Base-by-base conservation (phyloP, 371 early-diverging fungal species). In the Mucor piriformis region DNA sequence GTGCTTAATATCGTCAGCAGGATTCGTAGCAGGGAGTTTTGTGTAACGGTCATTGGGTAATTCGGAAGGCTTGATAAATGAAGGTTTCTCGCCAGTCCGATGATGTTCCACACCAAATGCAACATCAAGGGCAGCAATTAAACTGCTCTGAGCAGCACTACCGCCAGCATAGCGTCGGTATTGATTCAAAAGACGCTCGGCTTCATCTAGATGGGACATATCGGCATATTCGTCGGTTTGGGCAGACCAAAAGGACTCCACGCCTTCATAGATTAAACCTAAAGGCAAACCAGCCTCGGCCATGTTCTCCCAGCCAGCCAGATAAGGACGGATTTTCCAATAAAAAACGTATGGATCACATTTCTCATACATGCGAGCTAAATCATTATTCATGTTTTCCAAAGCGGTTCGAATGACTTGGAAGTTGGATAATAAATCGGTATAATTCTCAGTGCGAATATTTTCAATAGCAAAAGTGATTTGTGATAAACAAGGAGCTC, bases 311-410 rank as follows among this genome's bases (percentile, higher is more conserved):
- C 96, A 96, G 3, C 98, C 99, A 6, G 93, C 92, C 60, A 95
- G 70, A 74, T 92, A 98, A 29, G 89, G 89, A 33, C 98, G 86
- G 56, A 95, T 90, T 65, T 95, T 91, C 89, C 93, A 88, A 77
- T 93, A 97, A 75, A 98, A 98, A 52, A 97, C 88, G 63, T 95
- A 91, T 1, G 98, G 96, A 66, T 96, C 97, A 70, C 93, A 92
- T 53, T 88, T 87, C 67, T 97, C 97, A 70, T 88, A 92, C 96
- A 98, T 97, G 48, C 91, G 83, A 51, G 78, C 76, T 20, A 98
- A 69, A 21, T 87, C 76, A 3, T 47, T 61, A 49, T 83, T 90
- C 65, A 95, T 82, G 5, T 82, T 76, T 18, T 67, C 72, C 21
- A 94, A 79, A 4, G 84, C 71, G 3, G 66, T 71, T 0, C 77